These are phyloP conservation scores for Parathielavia appendiculata DNA, from an alignment of 495 filamentous ascomycete species.

Conservation along the genomic window DNA sequence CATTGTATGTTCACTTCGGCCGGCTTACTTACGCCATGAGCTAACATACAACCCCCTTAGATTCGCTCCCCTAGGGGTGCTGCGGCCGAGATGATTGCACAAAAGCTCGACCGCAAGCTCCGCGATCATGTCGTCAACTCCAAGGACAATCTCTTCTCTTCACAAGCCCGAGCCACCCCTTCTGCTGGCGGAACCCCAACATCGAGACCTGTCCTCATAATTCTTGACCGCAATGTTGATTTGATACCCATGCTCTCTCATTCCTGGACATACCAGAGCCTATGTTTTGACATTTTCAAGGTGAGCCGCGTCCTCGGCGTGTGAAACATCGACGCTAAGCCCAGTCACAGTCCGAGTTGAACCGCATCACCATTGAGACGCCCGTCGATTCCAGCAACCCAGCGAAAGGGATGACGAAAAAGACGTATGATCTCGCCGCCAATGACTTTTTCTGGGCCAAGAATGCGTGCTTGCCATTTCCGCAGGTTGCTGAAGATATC, in stretches of 20 bases:
- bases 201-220: constrained; percentile 76
- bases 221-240: constrained; percentile 93
- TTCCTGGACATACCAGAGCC: constrained; percentile 97
- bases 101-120: constrained; percentile 89
- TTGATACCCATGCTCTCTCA: constrained; percentile 98
- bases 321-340: neutral
- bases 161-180: constrained; percentile 37
- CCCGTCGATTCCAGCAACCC: constrained; percentile 70
- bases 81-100: constrained; percentile 89
- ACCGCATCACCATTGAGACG: constrained; percentile 90
- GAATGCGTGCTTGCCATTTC: constrained; percentile 90
- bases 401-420: constrained; percentile 65
- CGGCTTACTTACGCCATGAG: neutral
- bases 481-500: constrained; percentile 94
- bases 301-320: constrained; percentile 1
- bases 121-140: constrained; percentile 96
- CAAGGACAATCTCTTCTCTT: constrained; percentile 86
- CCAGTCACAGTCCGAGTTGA: constrained; percentile 47
- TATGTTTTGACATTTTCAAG: constrained; percentile 84
- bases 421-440: constrained; percentile 80
- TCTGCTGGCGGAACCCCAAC: constrained; percentile 51
- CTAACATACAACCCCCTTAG: constrained; percentile 7
- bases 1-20: constrained; percentile 42
- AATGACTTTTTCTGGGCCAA: constrained; percentile 97
- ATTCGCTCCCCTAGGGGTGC: constrained; percentile 88